Evolutionary conservation across 305 asterid species (phyloP), one percentile per base, ranked within the genome.

Genomic region (Fraxinus platypoda): DNA sequence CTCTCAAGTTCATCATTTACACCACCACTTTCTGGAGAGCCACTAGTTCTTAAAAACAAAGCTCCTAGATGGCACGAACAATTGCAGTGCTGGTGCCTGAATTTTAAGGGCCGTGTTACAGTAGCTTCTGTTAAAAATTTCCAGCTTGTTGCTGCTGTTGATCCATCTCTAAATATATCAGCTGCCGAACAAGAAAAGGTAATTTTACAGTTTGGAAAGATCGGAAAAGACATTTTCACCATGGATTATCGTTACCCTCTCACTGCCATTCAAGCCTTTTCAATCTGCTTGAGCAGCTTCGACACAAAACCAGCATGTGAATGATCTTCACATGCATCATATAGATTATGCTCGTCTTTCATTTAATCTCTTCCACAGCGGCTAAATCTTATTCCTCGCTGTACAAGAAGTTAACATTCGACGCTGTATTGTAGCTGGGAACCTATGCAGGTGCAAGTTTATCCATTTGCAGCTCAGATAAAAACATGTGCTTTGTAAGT

Each of bases 1-100:
- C 86, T 76, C 77, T 82, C 91, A 15, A 12, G 57, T 34, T 78
- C 87, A 2, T 68, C 87, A 2, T 62, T 62, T 8, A 19, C 71
- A 8, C 0, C 71, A 62, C 71, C 30, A 23, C 71, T 62, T 66
- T 66, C 3, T 30, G n/a, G 38, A 30, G 91, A 86, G 77, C 79
- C 93, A 0, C 95, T 95, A 19, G 86, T 90, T 52, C 97, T 95
- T 5, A 91, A 89, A 57, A 95, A 95, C 91, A 95, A 95, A 84
- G 83, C 95, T 46, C 99, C 99, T 6, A 91, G 99, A 84, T 95
- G 99, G 98, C 99, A 95, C 71, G 99, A 95, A 74, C 99, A 94
- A 82, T 85, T 94, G 82, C 98, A 92, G 72, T 94, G 98, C 87
- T 94, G 99, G 99, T 95, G 99, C 88, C 72, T 95, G 17, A 95